A percentile compares a stretch with the other conserved stretches of the same genome.
Conservation (phyloP, 139 green algal genomes). For the Spirogloea muscicola region DNA sequence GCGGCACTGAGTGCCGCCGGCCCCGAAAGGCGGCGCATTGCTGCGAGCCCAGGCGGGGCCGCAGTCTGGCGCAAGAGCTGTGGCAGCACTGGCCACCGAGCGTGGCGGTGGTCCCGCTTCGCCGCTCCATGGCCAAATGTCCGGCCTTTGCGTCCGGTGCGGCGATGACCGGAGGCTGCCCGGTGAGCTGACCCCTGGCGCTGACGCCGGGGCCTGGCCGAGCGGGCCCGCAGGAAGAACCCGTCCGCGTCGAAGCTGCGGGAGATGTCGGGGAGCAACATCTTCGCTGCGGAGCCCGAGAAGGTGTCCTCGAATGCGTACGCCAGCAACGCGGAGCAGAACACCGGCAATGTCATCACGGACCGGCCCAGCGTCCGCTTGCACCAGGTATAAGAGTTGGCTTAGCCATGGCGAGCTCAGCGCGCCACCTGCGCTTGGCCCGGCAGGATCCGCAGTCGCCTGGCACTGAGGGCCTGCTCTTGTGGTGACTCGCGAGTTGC, state of each 20-base stretch:
- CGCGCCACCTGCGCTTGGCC: background rate
- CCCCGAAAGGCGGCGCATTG: no score
- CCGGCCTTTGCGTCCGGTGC: no score
- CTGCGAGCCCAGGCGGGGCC: no score
- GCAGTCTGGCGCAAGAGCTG: no score
- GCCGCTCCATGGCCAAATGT: no score
- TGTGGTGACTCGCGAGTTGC: background rate
- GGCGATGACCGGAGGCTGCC: no score
- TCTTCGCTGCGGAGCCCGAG: background rate
- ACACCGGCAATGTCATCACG: background rate
- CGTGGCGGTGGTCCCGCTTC: no score
- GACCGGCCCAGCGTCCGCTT: constrained; percentile 14
- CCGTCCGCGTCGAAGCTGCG: constrained; percentile 14
- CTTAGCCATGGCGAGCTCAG: background rate
- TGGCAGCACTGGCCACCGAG: no score
- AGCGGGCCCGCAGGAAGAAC: no score
- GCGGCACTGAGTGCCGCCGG: no score
- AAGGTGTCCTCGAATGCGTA: background rate
- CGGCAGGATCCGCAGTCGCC: background rate
- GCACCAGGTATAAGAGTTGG: constrained; percentile 8
- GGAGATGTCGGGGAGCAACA: constrained; percentile 15
- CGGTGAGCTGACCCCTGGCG: no score
- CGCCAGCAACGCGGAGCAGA: background rate
- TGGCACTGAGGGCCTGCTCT: background rate
- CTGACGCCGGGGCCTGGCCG: no score